phyloP scores from a whole-genome alignment of 2,329 filamentous ascomycete species.

The Elsinoe australis region DNA sequence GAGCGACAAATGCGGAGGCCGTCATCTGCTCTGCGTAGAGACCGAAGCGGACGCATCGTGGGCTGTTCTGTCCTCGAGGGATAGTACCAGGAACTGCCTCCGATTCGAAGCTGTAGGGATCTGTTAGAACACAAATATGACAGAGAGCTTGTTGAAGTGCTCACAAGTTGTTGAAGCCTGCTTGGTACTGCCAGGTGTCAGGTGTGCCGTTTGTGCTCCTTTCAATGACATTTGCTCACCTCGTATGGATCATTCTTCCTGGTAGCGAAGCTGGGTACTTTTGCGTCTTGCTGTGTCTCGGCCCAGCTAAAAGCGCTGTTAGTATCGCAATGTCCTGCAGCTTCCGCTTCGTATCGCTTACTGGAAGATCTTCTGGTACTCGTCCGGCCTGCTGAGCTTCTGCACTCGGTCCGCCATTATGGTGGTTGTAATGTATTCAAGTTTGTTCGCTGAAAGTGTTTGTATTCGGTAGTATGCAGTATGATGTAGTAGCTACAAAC shows the following conservation, averaged over 20 bases:
- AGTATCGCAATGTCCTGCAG: not conserved
- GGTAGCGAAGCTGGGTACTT: conserved; percentile 47
- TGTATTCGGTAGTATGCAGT: not conserved
- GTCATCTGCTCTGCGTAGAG: conserved; percentile 43
- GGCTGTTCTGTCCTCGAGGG: conserved; percentile 37
- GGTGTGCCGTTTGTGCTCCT: too few relatives aligned
- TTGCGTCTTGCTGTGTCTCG: conserved; percentile 51
- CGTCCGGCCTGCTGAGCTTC: conserved; percentile 18
- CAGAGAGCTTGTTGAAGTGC: conserved; percentile 22
- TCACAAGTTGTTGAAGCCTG: conserved; percentile 48
- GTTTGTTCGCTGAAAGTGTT: not conserved
- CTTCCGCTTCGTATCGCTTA: conserved; percentile 6
- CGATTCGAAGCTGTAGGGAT: conserved; percentile 32
- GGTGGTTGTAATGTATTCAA: not conserved
- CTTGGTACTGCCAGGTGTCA: conserved; percentile 50
- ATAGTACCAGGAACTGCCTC: conserved; percentile 39
- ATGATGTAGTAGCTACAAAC: conserved; percentile 1
- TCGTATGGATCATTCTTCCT: conserved; percentile 50
- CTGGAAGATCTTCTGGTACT: conserved; percentile 22
- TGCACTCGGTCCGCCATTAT: conserved; percentile 15
- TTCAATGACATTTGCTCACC: too few relatives aligned
- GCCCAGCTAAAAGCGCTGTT: conserved; percentile 38
- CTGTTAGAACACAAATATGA: conserved; percentile 29
- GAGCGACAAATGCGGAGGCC: conserved; percentile 39
- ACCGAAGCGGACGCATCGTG: conserved; percentile 37